These are phyloP conservation scores for Grosmannia huntii DNA, from an alignment of 2,329 filamentous ascomycete genomes.

Conservation along the genomic window DNA sequence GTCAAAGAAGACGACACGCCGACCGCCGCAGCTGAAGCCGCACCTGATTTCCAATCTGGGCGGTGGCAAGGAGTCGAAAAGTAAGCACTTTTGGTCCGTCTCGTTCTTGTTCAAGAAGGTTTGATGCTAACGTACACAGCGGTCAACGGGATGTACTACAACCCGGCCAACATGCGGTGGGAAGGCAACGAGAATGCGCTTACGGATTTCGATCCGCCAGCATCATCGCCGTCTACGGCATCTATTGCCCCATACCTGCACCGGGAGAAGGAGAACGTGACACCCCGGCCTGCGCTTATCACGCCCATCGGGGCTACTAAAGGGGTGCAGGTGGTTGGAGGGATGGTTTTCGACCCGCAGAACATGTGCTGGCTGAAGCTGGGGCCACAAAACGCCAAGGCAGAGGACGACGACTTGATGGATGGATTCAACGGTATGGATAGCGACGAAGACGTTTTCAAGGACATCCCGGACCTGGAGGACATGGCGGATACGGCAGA, in stretches of 20 bases:
- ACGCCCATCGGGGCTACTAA: slow-evolving; percentile 76
- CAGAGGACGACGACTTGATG: slow-evolving; percentile 42
- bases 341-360: slow-evolving; percentile 95
- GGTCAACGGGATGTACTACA: slow-evolving; percentile 93
- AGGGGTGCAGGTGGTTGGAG: slow-evolving; percentile 86
- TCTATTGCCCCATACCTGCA: slow-evolving; percentile 28
- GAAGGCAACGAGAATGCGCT: slow-evolving; percentile 90
- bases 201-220: slow-evolving; percentile 59
- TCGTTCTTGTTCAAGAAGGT: not conserved
- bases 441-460: slow-evolving; percentile 88
- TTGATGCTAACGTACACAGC: slow-evolving; percentile 32
- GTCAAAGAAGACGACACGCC: slow-evolving; percentile 42
- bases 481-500: slow-evolving; percentile 46
- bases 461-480: slow-evolving; percentile 84
- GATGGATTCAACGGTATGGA: slow-evolving; percentile 59
- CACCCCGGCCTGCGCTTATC: slow-evolving; percentile 67
- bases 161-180: slow-evolving; percentile 76
- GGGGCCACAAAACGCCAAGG: slow-evolving; percentile 29
- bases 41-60: slow-evolving; percentile 80
- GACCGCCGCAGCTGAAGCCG: slow-evolving; percentile 55
- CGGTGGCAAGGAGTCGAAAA: slow-evolving; percentile 62
- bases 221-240: slow-evolving; percentile 39
- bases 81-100: slow-evolving; percentile 37
- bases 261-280: slow-evolving; percentile 44
- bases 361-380: slow-evolving; percentile 97